Percentiles rank a stretch among this genome's conserved stretches.
Evolutionary conservation across 495 filamentous ascomycete genomes (phyloP).

Genomic region (Penicillium steckii): DNA sequence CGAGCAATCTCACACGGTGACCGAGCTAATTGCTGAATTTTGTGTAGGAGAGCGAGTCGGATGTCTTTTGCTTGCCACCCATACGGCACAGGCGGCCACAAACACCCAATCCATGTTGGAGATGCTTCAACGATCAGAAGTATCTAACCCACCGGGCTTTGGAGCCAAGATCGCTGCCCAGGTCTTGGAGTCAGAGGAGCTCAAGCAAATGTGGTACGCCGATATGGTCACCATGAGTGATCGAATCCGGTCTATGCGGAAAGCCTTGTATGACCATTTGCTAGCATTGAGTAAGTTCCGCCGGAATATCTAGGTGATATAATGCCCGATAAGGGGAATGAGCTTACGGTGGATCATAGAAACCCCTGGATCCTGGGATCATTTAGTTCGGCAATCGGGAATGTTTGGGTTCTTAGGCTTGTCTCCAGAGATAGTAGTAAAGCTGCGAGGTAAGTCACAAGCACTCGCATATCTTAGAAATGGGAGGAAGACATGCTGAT

Average conservation of each 20-base stretch:
- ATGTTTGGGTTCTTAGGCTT: conserved; percentile 45
- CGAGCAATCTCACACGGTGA: neutral
- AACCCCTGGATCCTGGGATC: conserved; percentile 36
- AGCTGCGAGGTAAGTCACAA: conserved; percentile 27
- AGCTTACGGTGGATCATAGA: conserved; percentile 2
- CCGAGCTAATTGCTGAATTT: neutral
- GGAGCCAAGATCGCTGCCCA: conserved; percentile 39
- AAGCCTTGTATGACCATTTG: conserved; percentile 25
- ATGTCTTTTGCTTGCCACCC: conserved; percentile 18
- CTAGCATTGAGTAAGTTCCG: conserved; percentile 11
- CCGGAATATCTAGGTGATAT: no score
- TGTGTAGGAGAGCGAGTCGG: conserved; percentile 29
- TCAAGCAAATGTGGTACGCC: conserved; percentile 35
- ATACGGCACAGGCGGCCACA: conserved; percentile 12
- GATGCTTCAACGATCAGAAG: conserved; percentile 36
- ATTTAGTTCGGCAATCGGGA: conserved; percentile 35
- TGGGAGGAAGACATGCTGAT: neutral
- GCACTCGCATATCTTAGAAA: neutral
- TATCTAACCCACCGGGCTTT: conserved; percentile 41
- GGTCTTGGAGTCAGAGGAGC: conserved; percentile 23
- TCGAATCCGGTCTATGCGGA: conserved; percentile 36
- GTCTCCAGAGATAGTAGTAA: conserved; percentile 20
- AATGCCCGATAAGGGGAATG: no score
- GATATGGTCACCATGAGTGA: conserved; percentile 41
- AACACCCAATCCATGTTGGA: conserved; percentile 30